Conservation (phyloP, 2,329 filamentous ascomycete species). For the Teratosphaeria epicoccoides region DNA sequence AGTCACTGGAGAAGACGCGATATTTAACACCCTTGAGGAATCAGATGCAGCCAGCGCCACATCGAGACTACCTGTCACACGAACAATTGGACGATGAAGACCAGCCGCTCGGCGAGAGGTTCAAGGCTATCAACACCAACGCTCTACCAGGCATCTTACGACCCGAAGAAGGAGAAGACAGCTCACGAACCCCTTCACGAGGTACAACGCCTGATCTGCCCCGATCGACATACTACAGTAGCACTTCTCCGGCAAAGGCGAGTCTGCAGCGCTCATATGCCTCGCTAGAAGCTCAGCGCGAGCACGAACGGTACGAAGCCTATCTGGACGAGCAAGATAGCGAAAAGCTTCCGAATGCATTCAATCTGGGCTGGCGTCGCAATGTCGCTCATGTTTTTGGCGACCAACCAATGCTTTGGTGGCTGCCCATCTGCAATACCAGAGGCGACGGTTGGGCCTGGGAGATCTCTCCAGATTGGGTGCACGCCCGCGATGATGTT, state of each 20-base stretch:
- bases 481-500: constrained; percentile 52
- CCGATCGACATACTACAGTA: not conserved
- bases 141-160: constrained; percentile 68
- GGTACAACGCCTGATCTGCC: constrained; percentile 8
- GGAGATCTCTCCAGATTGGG: constrained; percentile 75
- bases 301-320: constrained; percentile 58
- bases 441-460: constrained; percentile 89
- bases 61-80: constrained; percentile 21
- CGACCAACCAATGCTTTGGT: constrained; percentile 60
- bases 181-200: constrained; percentile 16
- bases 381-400: constrained; percentile 82
- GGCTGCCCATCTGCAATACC: constrained; percentile 70
- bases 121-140: constrained; percentile 74
- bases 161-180: constrained; percentile 67
- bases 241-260: constrained; percentile 36
- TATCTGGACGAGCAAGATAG: constrained; percentile 89
- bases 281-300: constrained; percentile 52
- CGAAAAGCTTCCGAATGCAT: constrained; percentile 80
- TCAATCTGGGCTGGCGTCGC: constrained; percentile 72
- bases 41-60: constrained; percentile 44
- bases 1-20: constrained; percentile 88
- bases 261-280: constrained; percentile 36
- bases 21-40: constrained; percentile 74
- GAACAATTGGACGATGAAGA: constrained; percentile 9
- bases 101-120: constrained; percentile 51